These are phyloP conservation scores for Saccharomyces pastorianus DNA, from an alignment of 1,139 yeast species.

Conservation along the genomic window DNA sequence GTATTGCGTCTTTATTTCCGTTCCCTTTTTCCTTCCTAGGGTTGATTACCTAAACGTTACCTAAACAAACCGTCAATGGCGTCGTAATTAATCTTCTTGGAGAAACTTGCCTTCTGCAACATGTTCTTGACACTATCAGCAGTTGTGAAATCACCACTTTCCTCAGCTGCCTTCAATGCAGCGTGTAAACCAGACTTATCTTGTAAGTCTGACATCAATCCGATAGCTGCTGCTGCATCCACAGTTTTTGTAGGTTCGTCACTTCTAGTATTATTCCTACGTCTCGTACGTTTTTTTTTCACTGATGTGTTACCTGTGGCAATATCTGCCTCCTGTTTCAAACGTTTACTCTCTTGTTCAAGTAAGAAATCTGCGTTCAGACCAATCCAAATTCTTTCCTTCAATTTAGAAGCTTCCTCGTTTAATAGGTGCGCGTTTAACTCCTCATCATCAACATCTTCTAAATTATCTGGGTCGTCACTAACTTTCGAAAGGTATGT, in stretches of 20 bases:
- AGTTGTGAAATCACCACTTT: slow-evolving; percentile 56
- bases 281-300: slow-evolving; percentile 35
- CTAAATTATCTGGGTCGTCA: slow-evolving; percentile 54
- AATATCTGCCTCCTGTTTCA: slow-evolving; percentile 81
- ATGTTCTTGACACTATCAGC: slow-evolving; percentile 62
- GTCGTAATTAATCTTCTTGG: slow-evolving; percentile 81
- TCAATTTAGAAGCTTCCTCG: slow-evolving; percentile 58
- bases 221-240: slow-evolving; percentile 13
- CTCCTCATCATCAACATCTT: slow-evolving; percentile 80
- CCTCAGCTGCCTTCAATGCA: slow-evolving; percentile 32
- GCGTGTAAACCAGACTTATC: slow-evolving; percentile 31
- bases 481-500: slow-evolving; percentile 46
- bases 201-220: slow-evolving; percentile 16
- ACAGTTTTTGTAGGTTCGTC: slow-evolving; percentile 5
- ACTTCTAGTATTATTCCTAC: slow-evolving; percentile 15
- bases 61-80: slow-evolving; percentile 60
- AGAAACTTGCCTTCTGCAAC: slow-evolving; percentile 61
- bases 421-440: slow-evolving; percentile 51
- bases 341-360: slow-evolving; percentile 76
- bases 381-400: slow-evolving; percentile 82
- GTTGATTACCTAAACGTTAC: slow-evolving; percentile 30
- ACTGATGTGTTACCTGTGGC: slow-evolving; percentile 65
- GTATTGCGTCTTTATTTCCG: neutral
- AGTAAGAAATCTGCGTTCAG: slow-evolving; percentile 76
- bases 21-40: neutral